These are phyloP conservation scores for Ambrosia artemisiifolia DNA, from an alignment of 129 eudicot genomes.

Conservation along the genomic window DNA sequence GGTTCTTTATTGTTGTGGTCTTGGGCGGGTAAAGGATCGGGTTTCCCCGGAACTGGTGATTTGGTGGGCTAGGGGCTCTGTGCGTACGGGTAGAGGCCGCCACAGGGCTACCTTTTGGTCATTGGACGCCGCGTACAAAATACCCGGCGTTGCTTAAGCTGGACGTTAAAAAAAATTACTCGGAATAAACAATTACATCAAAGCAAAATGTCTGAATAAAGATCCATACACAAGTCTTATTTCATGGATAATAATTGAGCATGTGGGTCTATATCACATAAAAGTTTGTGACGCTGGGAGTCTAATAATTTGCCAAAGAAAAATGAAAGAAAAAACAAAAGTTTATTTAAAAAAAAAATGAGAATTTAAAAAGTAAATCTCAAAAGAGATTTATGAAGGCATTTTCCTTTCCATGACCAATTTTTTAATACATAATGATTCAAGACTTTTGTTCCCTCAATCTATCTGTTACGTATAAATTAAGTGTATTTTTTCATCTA, in stretches of 20 bases:
- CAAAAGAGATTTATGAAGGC: constrained; percentile 24
- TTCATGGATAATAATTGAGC: constrained; percentile 30
- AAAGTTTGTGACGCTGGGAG: constrained; percentile 33
- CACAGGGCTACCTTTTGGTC: too few species aligned
- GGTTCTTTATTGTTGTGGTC: too few species aligned
- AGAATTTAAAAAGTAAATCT: constrained; percentile 40
- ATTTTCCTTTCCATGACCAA: constrained; percentile 12
- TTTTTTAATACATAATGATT: neutral
- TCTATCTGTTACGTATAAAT: neutral
- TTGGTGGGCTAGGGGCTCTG: too few species aligned
- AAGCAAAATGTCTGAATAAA: neutral
- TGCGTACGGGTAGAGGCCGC: too few species aligned
- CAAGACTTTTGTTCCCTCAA: neutral
- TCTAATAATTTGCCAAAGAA: constrained; percentile 35
- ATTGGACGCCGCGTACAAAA: too few species aligned
- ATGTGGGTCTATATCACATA: constrained; percentile 21
- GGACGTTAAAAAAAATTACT: too few species aligned
- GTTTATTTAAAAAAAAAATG: constrained; percentile 12
- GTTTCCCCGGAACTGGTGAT: too few species aligned
- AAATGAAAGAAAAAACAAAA: constrained; percentile 1
- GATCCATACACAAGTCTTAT: constrained; percentile 22
- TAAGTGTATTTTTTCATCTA: too few species aligned
- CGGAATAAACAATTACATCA: too few species aligned
- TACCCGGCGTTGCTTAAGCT: too few species aligned
- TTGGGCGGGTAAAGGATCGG: too few species aligned